phyloP scores from a whole-genome alignment of 768 basidiomycete species.

The Lactifluus hygrophoroides region DNA sequence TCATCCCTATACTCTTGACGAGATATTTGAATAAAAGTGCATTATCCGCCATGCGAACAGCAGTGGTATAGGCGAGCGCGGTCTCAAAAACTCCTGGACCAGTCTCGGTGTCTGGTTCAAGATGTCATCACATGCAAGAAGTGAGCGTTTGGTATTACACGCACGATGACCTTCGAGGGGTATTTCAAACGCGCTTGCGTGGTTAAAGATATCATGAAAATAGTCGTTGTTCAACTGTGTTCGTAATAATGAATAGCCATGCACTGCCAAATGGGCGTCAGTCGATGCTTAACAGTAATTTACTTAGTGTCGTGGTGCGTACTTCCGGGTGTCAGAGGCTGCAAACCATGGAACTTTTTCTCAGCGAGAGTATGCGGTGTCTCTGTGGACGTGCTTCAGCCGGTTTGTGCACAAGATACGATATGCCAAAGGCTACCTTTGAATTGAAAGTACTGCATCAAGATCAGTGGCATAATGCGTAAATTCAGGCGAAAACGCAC shows the following conservation, averaged over 20 bases:
- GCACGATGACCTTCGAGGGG: constrained; percentile 81
- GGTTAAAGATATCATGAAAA: constrained; percentile 83
- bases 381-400: constrained; percentile 38
- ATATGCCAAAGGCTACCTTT: constrained; percentile 50
- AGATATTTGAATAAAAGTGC: constrained; percentile 88
- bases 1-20: constrained; percentile 88
- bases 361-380: constrained; percentile 66
- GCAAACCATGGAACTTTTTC: constrained; percentile 69
- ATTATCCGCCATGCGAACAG: constrained; percentile 80
- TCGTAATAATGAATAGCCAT: constrained; percentile 90
- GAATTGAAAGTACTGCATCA: constrained; percentile 74
- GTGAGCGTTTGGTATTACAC: background rate
- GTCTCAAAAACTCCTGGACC: constrained; percentile 86
- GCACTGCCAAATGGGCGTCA: constrained; percentile 48
- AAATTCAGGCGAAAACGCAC: constrained; percentile 31
- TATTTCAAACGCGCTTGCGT: constrained; percentile 61
- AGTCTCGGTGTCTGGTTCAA: constrained; percentile 75
- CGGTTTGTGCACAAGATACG: background rate
- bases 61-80: constrained; percentile 76
- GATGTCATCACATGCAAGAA: background rate
- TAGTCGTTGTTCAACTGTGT: constrained; percentile 86
- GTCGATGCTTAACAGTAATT: background rate
- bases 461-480: background rate
- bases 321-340: constrained; percentile 91
- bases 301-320: constrained; percentile 27